A percentile compares a stretch with the other conserved stretches of the same genome.
These are phyloP conservation scores for Phaseolus coccineus DNA, from an alignment of 331 rosid genomes.

Conservation along the genomic window DNA sequence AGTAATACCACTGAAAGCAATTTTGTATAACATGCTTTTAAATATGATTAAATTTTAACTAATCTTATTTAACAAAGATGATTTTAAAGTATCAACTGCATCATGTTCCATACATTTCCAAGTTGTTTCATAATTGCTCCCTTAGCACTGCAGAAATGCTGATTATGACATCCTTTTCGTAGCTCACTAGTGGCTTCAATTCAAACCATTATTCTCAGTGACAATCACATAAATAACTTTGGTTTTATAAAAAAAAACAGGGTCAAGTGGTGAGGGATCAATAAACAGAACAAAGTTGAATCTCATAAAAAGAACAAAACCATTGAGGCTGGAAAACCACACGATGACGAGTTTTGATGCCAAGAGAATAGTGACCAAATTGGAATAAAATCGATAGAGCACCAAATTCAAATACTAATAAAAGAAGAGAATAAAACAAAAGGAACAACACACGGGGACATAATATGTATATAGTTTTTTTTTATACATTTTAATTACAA, in stretches of 20 bases:
- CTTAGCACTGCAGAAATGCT: constrained; percentile 30
- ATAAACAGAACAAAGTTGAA: constrained; percentile 34
- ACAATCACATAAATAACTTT: constrained; percentile 6
- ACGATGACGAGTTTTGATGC: not conserved
- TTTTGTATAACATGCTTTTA: too few relatives aligned
- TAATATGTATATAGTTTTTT: not conserved
- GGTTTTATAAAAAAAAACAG: not conserved
- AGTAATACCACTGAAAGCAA: too few relatives aligned
- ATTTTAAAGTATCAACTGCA: too few relatives aligned
- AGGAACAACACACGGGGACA: not conserved
- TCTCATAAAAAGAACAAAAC: not conserved
- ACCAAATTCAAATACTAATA: not conserved
- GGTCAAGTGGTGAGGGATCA: constrained; percentile 21
- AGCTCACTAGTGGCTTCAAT: constrained; percentile 28
- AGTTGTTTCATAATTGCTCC: constrained; percentile 1
- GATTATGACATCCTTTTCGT: not conserved
- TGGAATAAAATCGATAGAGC: constrained; percentile 7
- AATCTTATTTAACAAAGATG: too few relatives aligned
- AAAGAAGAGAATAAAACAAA: not conserved
- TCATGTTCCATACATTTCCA: too few relatives aligned
- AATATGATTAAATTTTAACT: too few relatives aligned
- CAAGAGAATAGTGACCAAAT: not conserved
- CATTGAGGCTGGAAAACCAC: constrained; percentile 13
- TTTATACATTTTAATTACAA: not conserved
- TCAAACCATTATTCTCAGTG: not conserved